These are phyloP conservation scores for Candida nanaspora DNA, from an alignment of 805 yeast genomes.

Conservation along the genomic window DNA sequence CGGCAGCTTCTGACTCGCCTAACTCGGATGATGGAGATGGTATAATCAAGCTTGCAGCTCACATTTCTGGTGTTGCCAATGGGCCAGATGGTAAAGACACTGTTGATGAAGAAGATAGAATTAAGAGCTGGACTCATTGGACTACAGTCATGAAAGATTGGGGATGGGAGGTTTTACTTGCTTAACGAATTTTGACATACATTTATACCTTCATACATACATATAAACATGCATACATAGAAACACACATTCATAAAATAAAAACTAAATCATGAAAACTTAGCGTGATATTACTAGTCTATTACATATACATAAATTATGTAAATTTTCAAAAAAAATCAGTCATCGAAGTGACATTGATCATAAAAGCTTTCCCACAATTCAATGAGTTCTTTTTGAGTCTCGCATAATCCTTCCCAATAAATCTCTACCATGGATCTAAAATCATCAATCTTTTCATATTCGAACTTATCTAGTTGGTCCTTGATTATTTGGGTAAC, in stretches of 20 bases:
- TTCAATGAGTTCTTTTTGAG: constrained; percentile 87
- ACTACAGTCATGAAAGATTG: constrained; percentile 64
- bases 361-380: constrained; percentile 87
- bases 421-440: constrained; percentile 85
- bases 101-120: constrained; percentile 27
- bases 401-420: constrained; percentile 83
- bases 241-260: no score
- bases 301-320: neutral
- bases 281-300: no score
- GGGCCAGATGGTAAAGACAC: constrained; percentile 33
- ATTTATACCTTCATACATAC: no score
- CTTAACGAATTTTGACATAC: constrained; percentile 28
- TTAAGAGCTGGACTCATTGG: constrained; percentile 56
- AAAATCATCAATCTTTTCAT: constrained; percentile 73
- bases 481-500: constrained; percentile 58
- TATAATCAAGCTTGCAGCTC: constrained; percentile 18
- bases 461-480: constrained; percentile 66
- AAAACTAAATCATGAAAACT: no score
- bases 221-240: neutral
- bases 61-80: constrained; percentile 33
- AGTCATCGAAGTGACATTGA: constrained; percentile 25
- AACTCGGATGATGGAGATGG: constrained; percentile 3
- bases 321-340: no score
- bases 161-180: constrained; percentile 69
- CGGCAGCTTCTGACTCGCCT: neutral